phyloP scores from a whole-genome alignment of 2,329 filamentous ascomycete species.

The Paracorniculantispora psalliotae region DNA sequence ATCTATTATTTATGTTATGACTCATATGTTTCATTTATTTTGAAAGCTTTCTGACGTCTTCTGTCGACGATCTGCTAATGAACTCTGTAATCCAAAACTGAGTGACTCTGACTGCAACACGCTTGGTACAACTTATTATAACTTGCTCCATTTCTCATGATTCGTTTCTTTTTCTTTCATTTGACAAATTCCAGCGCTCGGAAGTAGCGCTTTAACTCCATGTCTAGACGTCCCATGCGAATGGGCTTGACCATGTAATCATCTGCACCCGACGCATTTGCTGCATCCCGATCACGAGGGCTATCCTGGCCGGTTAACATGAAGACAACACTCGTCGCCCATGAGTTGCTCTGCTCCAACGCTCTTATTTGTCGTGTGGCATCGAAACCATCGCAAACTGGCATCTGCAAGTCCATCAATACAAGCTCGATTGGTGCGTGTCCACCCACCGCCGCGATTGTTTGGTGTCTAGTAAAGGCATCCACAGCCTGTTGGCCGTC shows the following conservation, averaged over 20 bases:
- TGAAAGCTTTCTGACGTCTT: too few relatives aligned
- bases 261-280: not conserved
- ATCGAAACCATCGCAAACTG: conserved; percentile 25
- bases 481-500: conserved; percentile 42
- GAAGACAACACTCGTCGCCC: conserved; percentile 19
- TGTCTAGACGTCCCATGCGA: not conserved
- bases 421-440: conserved; percentile 19
- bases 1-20: too few relatives aligned
- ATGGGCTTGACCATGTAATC: conserved; percentile 4
- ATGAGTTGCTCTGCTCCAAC: conserved; percentile 17
- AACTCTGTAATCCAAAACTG: too few relatives aligned
- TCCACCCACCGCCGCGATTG: conserved; percentile 4
- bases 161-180: too few relatives aligned
- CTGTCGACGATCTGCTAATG: too few relatives aligned
- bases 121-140: too few relatives aligned
- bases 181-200: too few relatives aligned
- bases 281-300: not conserved
- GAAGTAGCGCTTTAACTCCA: not conserved
- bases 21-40: too few relatives aligned
- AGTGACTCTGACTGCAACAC: too few relatives aligned
- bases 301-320: conserved; percentile 26
- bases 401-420: conserved; percentile 28
- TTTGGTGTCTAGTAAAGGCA: conserved; percentile 20
- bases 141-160: too few relatives aligned
- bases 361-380: conserved; percentile 23